Evolutionary conservation across 345 rosid genomes (phyloP).

Genomic region (Rhizophora apiculata): DNA sequence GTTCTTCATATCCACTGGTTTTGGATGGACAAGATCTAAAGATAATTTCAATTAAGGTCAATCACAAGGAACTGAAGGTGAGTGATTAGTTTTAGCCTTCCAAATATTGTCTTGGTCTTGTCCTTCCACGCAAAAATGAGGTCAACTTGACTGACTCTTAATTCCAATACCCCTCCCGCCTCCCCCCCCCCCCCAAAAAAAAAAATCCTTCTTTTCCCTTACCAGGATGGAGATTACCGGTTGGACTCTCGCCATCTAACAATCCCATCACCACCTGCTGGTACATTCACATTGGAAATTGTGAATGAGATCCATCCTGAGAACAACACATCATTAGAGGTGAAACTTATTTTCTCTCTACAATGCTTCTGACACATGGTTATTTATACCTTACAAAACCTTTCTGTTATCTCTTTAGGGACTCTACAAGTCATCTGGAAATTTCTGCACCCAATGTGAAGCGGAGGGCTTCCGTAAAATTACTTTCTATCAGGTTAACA

Average conservation of each 20-base stretch:
- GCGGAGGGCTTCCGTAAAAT: conserved; percentile 97
- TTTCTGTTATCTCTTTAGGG: conserved; percentile 44
- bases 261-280: conserved; percentile 57
- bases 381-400: not conserved
- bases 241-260: conserved; percentile 69
- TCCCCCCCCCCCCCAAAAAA: no score
- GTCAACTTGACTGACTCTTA: not conserved
- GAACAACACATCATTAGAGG: conserved; percentile 90
- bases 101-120: not conserved
- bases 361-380: conserved; percentile 6
- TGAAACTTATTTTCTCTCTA: conserved; percentile 18
- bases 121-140: not conserved
- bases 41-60: conserved; percentile 70
- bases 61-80: conserved; percentile 68
- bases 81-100: conserved; percentile 8
- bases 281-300: conserved; percentile 68
- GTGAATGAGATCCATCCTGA: conserved; percentile 82
- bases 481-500: conserved; percentile 81
- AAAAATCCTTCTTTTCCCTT: not conserved
- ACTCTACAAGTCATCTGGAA: conserved; percentile 90
- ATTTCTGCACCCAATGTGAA: conserved; percentile 97
- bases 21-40: conserved; percentile 81
- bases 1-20: conserved; percentile 68
- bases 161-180: not conserved
- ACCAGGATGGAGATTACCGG: conserved; percentile 62